Conservation (phyloP, 164 flowering plant species). For the Vitis amurensis region DNA sequence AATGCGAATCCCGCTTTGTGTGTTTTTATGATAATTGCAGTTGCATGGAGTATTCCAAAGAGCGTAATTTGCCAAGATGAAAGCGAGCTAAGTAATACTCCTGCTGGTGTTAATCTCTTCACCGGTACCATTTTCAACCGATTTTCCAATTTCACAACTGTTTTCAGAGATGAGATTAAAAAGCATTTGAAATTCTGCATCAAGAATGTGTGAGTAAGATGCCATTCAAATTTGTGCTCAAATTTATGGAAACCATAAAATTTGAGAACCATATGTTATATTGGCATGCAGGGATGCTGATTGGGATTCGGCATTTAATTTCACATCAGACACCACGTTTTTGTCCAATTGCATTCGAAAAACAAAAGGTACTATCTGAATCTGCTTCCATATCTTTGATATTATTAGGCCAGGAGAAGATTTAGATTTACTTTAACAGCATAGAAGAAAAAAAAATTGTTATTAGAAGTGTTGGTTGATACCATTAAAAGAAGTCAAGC, state of each 20-base stretch:
- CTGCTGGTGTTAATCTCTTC: conserved; percentile 39
- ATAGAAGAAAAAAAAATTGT: no score
- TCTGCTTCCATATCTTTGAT: background rate
- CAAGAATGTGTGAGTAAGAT: conserved; percentile 47
- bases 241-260: no score
- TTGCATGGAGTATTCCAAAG: no score
- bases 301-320: conserved; percentile 84
- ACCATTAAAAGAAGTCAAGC: no score
- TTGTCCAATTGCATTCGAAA: conserved; percentile 46
- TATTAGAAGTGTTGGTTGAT: no score
- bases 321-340: conserved; percentile 49
- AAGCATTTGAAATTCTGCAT: conserved; percentile 61
- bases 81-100: conserved; percentile 17
- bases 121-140: conserved; percentile 32
- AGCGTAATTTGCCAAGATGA: background rate
- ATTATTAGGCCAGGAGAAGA: background rate
- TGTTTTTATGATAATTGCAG: no score
- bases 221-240: no score
- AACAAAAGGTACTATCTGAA: conserved; percentile 47
- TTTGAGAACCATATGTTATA: background rate
- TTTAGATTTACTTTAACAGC: background rate
- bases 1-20: no score
- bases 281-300: conserved; percentile 58
- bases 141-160: conserved; percentile 43
- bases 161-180: conserved; percentile 39